phyloP scores from a whole-genome alignment of 257 asterid genomes.

The Jasminum sambac region DNA sequence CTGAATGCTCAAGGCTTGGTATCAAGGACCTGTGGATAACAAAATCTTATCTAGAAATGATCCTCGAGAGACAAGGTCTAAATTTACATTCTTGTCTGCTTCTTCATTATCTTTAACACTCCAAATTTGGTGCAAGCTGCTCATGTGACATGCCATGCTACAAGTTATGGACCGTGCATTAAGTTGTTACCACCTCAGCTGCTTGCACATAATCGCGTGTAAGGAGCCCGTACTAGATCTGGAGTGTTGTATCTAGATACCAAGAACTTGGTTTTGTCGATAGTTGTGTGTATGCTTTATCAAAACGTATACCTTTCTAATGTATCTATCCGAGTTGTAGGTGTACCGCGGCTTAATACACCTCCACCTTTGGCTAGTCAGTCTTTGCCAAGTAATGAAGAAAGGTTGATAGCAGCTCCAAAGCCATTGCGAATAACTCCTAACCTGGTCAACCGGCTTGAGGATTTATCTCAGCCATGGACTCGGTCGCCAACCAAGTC shows the following conservation, averaged over 20 bases:
- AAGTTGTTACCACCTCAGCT: too few relatives aligned
- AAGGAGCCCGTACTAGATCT: too few relatives aligned
- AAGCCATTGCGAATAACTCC: slow-evolving; percentile 90
- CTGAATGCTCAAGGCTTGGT: slow-evolving; percentile 88
- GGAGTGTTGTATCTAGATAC: neutral
- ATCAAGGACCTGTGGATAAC: slow-evolving; percentile 94
- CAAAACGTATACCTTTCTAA: slow-evolving; percentile 22
- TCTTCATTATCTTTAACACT: neutral
- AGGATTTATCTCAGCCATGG: slow-evolving; percentile 97
- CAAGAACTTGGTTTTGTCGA: slow-evolving; percentile 11
- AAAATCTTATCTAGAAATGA: slow-evolving; percentile 95
- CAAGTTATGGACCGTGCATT: neutral
- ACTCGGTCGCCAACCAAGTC: slow-evolving; percentile 97
- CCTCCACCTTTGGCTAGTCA: slow-evolving; percentile 75
- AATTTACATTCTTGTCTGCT: slow-evolving; percentile 26
- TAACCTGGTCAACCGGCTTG: slow-evolving; percentile 69
- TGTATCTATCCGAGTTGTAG: slow-evolving; percentile 42
- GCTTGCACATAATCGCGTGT: too few relatives aligned
- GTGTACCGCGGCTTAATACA: slow-evolving; percentile 96
- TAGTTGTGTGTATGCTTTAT: slow-evolving; percentile 11
- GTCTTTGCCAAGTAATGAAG: slow-evolving; percentile 46
- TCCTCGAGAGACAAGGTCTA: slow-evolving; percentile 89
- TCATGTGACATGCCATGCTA: slow-evolving; percentile 2
- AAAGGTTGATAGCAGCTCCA: slow-evolving; percentile 63
- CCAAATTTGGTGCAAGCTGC: too few relatives aligned